Conservation (phyloP, 768 basidiomycete species). For the Naganishia onofrii region DNA sequence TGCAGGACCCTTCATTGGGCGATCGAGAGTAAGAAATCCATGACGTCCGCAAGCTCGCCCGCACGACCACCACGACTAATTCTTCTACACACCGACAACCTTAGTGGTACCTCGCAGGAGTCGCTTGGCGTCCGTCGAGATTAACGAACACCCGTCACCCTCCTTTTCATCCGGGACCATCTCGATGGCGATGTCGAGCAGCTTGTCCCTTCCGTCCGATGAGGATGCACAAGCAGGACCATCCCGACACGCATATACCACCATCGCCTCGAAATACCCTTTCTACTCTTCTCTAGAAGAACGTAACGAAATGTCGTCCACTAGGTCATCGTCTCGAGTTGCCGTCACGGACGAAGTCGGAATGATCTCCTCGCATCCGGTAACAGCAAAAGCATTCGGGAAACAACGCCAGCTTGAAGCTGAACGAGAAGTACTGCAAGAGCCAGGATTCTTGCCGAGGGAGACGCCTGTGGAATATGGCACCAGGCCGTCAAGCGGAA, state of each 20-base stretch:
- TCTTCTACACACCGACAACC: too few species aligned
- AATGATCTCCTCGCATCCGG: conserved; percentile 21
- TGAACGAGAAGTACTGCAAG: conserved; percentile 6
- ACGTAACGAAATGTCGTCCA: not conserved
- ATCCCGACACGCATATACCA: not conserved
- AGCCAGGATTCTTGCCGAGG: not conserved
- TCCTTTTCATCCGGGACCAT: not conserved
- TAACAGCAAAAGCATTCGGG: conserved; percentile 22
- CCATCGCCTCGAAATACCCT: not conserved
- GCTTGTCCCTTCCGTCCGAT: not conserved
- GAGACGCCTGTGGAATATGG: conserved; percentile 14
- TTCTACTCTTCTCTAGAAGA: not conserved
- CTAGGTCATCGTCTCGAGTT: conserved; percentile 9
- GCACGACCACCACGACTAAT: not conserved
- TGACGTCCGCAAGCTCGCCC: not conserved
- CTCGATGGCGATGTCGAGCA: not conserved
- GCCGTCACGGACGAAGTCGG: conserved; percentile 19
- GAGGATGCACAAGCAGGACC: conserved; percentile 4
- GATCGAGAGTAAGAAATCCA: not conserved
- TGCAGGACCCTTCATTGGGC: not conserved
- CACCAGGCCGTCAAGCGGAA: not conserved
- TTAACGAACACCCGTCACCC: not conserved
- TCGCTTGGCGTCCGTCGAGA: too few species aligned
- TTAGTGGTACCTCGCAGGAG: too few species aligned
- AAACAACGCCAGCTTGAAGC: conserved; percentile 6